phyloP scores from a whole-genome alignment of 306 rosid species.

The Trifolium dubium region DNA sequence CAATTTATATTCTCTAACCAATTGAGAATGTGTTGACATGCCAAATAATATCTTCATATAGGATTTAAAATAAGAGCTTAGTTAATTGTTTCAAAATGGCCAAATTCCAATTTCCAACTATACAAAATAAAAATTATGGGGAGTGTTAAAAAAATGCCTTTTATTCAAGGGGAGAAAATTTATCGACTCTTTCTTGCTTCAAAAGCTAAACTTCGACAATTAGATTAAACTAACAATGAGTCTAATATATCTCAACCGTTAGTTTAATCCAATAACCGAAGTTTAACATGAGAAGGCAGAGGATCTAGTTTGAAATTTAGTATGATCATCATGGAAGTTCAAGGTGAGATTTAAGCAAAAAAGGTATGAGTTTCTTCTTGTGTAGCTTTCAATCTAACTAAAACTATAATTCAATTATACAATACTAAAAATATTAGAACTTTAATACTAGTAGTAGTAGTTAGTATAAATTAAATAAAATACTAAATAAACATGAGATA shows the following conservation, averaged over 20 bases:
- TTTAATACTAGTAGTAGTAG: not conserved
- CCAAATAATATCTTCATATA: not conserved
- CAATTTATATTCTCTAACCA: not conserved
- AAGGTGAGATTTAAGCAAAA: not conserved
- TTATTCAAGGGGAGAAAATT: not conserved
- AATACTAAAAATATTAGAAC: not conserved
- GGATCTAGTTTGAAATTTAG: not conserved
- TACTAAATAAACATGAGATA: not conserved
- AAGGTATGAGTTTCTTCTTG: not conserved
- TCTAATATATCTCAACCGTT: not conserved
- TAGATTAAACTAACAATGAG: not conserved
- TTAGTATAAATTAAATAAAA: not conserved
- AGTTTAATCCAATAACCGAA: not conserved
- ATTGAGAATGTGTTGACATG: slow-evolving; percentile 7
- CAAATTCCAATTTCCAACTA: slow-evolving; percentile 10
- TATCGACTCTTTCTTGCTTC: not conserved
- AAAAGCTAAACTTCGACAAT: not conserved
- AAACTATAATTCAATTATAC: not conserved
- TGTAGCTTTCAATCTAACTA: not conserved
- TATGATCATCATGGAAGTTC: not conserved
- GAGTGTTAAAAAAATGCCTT: not conserved
- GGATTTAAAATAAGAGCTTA: not conserved
- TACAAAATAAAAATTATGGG: too few relatives aligned
- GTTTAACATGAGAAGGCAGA: not conserved
- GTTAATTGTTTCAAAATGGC: not conserved